Evolutionary conservation across 129 eudicot genomes (phyloP).

Genomic region (Flaveria trinervia): DNA sequence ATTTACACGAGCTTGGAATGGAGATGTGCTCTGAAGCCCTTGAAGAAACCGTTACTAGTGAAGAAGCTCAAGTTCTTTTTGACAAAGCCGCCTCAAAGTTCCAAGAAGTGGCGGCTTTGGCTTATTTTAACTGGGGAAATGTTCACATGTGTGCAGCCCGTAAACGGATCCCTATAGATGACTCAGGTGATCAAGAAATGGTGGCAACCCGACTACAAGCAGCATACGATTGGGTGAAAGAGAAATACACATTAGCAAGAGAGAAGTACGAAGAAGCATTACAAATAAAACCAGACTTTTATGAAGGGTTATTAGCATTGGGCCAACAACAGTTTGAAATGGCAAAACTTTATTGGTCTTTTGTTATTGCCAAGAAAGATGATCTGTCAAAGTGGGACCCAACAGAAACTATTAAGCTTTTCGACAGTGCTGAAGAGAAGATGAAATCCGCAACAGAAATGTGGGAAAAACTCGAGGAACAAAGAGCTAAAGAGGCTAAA

Average conservation of each 20-base stretch:
- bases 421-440: slow-evolving; percentile 89
- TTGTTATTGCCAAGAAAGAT: slow-evolving; percentile 79
- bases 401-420: slow-evolving; percentile 70
- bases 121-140: slow-evolving; percentile 96
- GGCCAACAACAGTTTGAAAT: slow-evolving; percentile 98
- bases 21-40: slow-evolving; percentile 95
- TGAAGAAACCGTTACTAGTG: slow-evolving; percentile 92
- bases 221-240: slow-evolving; percentile 93
- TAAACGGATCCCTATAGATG: slow-evolving; percentile 82
- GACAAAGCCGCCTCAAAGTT: slow-evolving; percentile 92
- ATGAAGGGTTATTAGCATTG: slow-evolving; percentile 86
- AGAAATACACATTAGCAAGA: slow-evolving; percentile 74
- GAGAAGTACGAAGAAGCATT: slow-evolving; percentile 92
- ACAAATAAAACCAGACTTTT: slow-evolving; percentile 76
- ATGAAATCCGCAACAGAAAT: slow-evolving; percentile 89
- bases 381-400: slow-evolving; percentile 85
- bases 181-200: slow-evolving; percentile 69
- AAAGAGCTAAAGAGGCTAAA: slow-evolving; percentile 78
- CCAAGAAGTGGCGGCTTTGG: slow-evolving; percentile 97
- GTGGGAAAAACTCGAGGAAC: slow-evolving; percentile 98
- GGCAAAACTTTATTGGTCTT: slow-evolving; percentile 98
- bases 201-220: slow-evolving; percentile 65
- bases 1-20: slow-evolving; percentile 95
- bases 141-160: slow-evolving; percentile 99
- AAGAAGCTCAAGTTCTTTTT: slow-evolving; percentile 83